A percentile compares a stretch with the other conserved stretches of the same genome.
phyloP scores from a whole-genome alignment of 208 protist species.

The Acanthamoeba quina region DNA sequence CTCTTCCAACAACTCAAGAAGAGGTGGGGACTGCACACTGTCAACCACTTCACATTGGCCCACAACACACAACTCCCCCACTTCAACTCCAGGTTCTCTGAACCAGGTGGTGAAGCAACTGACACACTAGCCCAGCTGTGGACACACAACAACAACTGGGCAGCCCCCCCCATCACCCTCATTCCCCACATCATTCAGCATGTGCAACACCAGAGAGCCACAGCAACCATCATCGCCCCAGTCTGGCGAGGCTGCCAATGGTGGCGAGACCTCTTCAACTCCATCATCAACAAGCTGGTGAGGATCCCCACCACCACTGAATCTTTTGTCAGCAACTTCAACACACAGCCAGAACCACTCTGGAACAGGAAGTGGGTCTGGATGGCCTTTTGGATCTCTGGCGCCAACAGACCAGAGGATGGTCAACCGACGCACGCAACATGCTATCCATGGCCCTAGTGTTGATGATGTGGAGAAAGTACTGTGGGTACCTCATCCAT shows the following conservation, averaged over 20 bases:
- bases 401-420: background rate
- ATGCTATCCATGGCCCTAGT: too few species aligned
- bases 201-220: background rate
- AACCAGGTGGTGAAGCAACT: background rate
- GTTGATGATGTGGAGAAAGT: too few species aligned
- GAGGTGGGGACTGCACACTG: background rate
- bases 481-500: too few species aligned
- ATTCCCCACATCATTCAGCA: background rate
- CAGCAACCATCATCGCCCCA: background rate
- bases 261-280: background rate
- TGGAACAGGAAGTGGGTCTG: background rate
- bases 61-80: background rate
- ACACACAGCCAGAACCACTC: background rate
- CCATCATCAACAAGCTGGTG: background rate
- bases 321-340: background rate
- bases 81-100: background rate
- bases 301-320: background rate
- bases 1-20: background rate
- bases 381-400: background rate
- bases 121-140: background rate
- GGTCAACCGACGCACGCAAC: background rate
- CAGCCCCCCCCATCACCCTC: background rate
- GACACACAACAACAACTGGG: conserved; percentile 6
- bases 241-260: background rate
- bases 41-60: background rate